These are phyloP conservation scores for Phytophthora brassicae DNA, from an alignment of 352 stramenopile species.

Conservation along the genomic window DNA sequence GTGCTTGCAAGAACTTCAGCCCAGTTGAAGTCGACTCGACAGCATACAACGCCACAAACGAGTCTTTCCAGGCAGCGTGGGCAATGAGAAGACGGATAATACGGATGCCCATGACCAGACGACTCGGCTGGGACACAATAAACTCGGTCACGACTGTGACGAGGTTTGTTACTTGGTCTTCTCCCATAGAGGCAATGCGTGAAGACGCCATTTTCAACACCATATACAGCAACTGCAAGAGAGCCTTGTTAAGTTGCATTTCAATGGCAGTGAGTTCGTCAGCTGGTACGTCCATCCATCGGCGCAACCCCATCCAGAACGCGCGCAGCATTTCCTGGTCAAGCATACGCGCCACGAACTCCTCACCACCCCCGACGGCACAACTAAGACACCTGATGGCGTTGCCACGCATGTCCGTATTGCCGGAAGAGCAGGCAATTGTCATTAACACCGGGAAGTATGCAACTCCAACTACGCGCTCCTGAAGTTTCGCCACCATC, in stretches of 20 bases:
- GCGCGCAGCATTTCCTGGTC: slow-evolving; percentile 72
- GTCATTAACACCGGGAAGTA: slow-evolving; percentile 71
- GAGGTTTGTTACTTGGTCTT: slow-evolving; percentile 65
- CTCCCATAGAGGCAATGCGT: slow-evolving; percentile 47
- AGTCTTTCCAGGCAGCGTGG: slow-evolving; percentile 68
- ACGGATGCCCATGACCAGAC: slow-evolving; percentile 55
- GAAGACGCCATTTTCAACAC: slow-evolving; percentile 63
- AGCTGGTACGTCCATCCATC: slow-evolving; percentile 57
- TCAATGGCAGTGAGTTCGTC: slow-evolving; percentile 35
- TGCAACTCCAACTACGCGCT: slow-evolving; percentile 55
- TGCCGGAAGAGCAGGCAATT: slow-evolving; percentile 48
- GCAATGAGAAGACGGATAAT: slow-evolving; percentile 80
- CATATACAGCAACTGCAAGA: slow-evolving; percentile 70
- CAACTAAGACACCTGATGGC: slow-evolving; percentile 75
- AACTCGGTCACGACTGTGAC: slow-evolving; percentile 75
- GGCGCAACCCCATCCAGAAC: slow-evolving; percentile 61
- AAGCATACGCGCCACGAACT: slow-evolving; percentile 60
- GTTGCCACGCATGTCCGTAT: slow-evolving; percentile 51
- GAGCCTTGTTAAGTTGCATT: slow-evolving; percentile 42
- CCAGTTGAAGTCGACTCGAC: slow-evolving; percentile 63
- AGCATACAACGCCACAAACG: slow-evolving; percentile 66
- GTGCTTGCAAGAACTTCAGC: slow-evolving; percentile 63
- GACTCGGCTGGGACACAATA: slow-evolving; percentile 52
- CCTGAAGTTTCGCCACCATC: slow-evolving; percentile 59
- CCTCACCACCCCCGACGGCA: slow-evolving; percentile 56